phyloP scores from a whole-genome alignment of 2,329 filamentous ascomycete genomes.

The Aspergillus pseudoterreus region DNA sequence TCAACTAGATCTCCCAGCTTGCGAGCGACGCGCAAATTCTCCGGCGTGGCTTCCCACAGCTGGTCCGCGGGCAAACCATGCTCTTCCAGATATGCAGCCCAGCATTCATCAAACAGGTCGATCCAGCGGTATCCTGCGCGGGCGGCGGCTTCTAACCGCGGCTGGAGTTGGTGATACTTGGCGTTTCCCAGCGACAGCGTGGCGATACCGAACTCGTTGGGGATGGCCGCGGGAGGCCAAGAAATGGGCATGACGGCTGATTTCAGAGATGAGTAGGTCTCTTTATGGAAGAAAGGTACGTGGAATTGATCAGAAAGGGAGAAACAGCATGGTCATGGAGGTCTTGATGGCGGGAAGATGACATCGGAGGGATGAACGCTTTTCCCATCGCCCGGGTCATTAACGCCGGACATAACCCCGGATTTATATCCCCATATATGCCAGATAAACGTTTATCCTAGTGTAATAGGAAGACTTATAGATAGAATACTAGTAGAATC shows the following conservation, averaged over 20 bases:
- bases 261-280: no score
- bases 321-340: neutral
- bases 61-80: slow-evolving; percentile 20
- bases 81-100: slow-evolving; percentile 30
- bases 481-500: no score
- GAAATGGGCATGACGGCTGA: slow-evolving; percentile 7
- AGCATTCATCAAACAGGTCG: slow-evolving; percentile 35
- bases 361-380: no score
- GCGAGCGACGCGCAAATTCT: slow-evolving; percentile 24
- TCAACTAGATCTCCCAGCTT: slow-evolving; percentile 27
- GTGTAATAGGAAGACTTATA: no score
- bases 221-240: slow-evolving; percentile 13
- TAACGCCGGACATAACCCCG: no score
- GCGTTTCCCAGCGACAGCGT: slow-evolving; percentile 31
- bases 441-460: no score
- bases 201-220: slow-evolving; percentile 28
- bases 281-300: no score
- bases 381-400: no score
- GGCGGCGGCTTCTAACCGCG: slow-evolving; percentile 27
- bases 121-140: slow-evolving; percentile 29
- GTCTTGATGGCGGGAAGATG: neutral
- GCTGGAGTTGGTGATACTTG: slow-evolving; percentile 23
- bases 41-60: slow-evolving; percentile 26
- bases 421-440: no score
- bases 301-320: no score